Evolutionary conservation across 768 basidiomycete genomes (phyloP), one percentile per base, ranked within the genome.

Genomic region (Boletus pseudopeckii): DNA sequence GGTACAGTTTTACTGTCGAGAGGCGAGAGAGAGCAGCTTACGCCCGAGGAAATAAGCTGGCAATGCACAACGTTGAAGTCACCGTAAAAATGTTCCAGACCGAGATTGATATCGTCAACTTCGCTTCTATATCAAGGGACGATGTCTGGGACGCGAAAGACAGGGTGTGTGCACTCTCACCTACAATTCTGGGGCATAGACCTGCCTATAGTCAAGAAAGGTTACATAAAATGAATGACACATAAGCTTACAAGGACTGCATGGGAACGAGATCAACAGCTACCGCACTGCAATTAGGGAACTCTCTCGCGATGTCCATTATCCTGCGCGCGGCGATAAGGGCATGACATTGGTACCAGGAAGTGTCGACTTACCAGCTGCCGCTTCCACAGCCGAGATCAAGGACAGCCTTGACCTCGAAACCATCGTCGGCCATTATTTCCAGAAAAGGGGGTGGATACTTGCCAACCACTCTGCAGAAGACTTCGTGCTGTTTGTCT

Each of bases 381-480:
- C 88, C 90, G 58, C 83, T 86, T 15, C 90, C 90, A 63, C 89
- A 90, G 7, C 90, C 90, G 22, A 92, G 76, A 69, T 92, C 90
- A 15, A 92, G 74, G 46, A 79, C 75, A 6, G 82, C 73, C 67
- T 89, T 90, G 24, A 69, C 74, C 59, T 84, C 79, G 17, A 81
- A 81, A 15, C 71, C 72, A 60, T 84, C 79, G 36, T 85, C 80
- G 22, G 73, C 78, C 76, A 92, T 77, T 48, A 89, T 70, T 43
- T 83, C 74, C 17, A 69, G 62, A 60, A 91, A 68, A 5, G 77
- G 76, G 8, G 80, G 79, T 0, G 84, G 81, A 58, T 87, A 91
- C 62, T 80, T 83, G 49, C 87, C 88, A 73, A 88, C 77, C 33
- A 84, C 64, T 46, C 80, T 77, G 52, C 75, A 77, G 50, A 91